A percentile compares a stretch with the other conserved stretches of the same genome.
Evolutionary conservation across 139 green algal genomes (phyloP).

Genomic region (Gonium pectorale): DNA sequence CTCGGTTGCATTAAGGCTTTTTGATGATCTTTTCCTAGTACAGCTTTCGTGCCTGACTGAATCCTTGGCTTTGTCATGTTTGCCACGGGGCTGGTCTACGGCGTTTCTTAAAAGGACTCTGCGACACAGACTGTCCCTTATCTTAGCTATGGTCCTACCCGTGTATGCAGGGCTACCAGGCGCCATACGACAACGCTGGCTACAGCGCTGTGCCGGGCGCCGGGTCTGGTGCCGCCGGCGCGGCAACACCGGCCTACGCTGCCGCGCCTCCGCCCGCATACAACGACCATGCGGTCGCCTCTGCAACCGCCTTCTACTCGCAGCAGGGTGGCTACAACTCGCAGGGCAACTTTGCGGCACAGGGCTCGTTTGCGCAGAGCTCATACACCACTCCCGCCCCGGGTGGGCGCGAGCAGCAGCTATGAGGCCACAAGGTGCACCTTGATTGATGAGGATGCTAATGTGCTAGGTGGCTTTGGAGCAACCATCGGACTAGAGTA

Average conservation of each 20-base stretch:
- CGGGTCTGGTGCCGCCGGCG: background rate
- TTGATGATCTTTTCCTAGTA: background rate
- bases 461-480: too few species aligned
- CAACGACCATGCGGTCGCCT: background rate
- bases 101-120: too few species aligned
- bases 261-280: constrained; percentile 9
- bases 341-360: too few species aligned
- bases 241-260: background rate
- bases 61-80: too few species aligned
- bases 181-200: constrained; percentile 1
- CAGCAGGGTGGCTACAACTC: constrained; percentile 21
- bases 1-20: background rate
- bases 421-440: too few species aligned
- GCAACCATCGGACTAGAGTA: too few species aligned
- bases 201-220: background rate
- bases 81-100: too few species aligned
- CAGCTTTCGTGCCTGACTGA: background rate
- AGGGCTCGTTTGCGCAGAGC: too few species aligned
- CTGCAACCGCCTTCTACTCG: constrained; percentile 7
- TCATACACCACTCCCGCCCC: background rate
- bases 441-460: too few species aligned
- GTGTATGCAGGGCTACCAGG: constrained; percentile 31
- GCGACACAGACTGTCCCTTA: background rate
- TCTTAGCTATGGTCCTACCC: background rate
- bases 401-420: background rate